Base-by-base conservation (phyloP, 768 basidiomycete species). In the Leucocoprinus sp. region DNA sequence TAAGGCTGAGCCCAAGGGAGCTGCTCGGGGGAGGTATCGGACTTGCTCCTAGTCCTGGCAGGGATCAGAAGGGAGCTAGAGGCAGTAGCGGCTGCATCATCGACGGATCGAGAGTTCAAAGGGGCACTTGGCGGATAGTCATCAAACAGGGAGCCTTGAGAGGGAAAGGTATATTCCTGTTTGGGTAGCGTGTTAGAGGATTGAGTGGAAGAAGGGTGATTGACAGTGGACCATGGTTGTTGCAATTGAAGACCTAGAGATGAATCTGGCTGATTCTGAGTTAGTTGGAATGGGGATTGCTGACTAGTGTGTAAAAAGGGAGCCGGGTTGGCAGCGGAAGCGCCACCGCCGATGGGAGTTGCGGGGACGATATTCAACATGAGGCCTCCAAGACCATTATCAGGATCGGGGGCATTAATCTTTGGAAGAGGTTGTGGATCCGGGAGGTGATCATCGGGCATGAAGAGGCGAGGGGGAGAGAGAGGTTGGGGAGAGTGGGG, bases 351-450 rank as follows among this genome's bases (percentile, higher is more conserved):
- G 45, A 91, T 71, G 6, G 88, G 88, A 2, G 88, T 91, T 17
- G 87, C 84, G 33, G 88, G 88, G 5, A 89, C 85, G 50, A 91
- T 81, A 56, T 87, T 78, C 50, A 91, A 71, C 42, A 74, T 74
- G 0, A 83, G 85, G 0, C 82, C 78, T 14, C 65, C 63, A 7
- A 64, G 62, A 44, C 64, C 61, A 22, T 66, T 45, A 37, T 49
- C 51, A 36, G 51, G 49, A 65, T 70, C 35, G 71, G 80, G 28
- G 58, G 64, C 57, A 37, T 58, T 69, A 71, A 72, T 63, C 17
- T 67, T 64, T 7, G 65, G 64, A 1, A 63, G 60, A n/a, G 37
- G 54, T n/a, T 50, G 46, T 22, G 29, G 18, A 33, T 59, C 55
- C 19, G 38, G 33, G 2, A 22, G n/a, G 37, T 53, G 54, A 28